Evolutionary conservation across 1,284 basidiomycete genomes (phyloP).

Genomic region (Cryptococcus floricola): DNA sequence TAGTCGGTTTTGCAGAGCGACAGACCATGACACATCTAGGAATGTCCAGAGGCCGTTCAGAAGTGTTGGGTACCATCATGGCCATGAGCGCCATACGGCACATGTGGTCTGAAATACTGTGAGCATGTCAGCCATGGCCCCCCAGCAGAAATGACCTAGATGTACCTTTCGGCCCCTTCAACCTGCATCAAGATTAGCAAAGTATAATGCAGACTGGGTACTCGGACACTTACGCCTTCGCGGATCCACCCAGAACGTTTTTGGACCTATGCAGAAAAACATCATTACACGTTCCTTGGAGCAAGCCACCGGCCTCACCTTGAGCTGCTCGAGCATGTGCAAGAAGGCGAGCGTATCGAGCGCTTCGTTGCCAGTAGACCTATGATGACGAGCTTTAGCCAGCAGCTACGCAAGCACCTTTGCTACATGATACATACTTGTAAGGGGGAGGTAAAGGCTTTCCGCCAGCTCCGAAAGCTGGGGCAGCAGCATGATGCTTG

Average conservation of each 20-base stretch:
- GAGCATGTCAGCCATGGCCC: slow-evolving; percentile 7
- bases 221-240: slow-evolving; percentile 58
- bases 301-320: slow-evolving; percentile 55
- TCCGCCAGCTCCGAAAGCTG: slow-evolving; percentile 37
- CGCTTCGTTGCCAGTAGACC: slow-evolving; percentile 57
- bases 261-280: slow-evolving; percentile 61
- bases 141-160: slow-evolving; percentile 9
- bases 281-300: not conserved
- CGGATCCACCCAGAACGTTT: slow-evolving; percentile 93
- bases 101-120: slow-evolving; percentile 95
- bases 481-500: not conserved
- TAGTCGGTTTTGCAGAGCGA: not conserved
- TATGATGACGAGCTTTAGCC: slow-evolving; percentile 49
- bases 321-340: slow-evolving; percentile 78
- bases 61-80: slow-evolving; percentile 67
- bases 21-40: slow-evolving; percentile 55
- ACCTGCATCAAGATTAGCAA: slow-evolving; percentile 54
- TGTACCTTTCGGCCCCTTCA: slow-evolving; percentile 70
- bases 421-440: slow-evolving; percentile 29
- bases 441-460: slow-evolving; percentile 40
- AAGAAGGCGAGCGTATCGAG: slow-evolving; percentile 79
- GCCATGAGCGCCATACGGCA: slow-evolving; percentile 92
- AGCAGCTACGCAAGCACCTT: not conserved
- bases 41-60: slow-evolving; percentile 62
- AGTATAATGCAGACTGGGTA: not conserved